Evolutionary conservation across 202 grass and related monocot species (phyloP).

Genomic region (Dendrocalamus latiflorus): DNA sequence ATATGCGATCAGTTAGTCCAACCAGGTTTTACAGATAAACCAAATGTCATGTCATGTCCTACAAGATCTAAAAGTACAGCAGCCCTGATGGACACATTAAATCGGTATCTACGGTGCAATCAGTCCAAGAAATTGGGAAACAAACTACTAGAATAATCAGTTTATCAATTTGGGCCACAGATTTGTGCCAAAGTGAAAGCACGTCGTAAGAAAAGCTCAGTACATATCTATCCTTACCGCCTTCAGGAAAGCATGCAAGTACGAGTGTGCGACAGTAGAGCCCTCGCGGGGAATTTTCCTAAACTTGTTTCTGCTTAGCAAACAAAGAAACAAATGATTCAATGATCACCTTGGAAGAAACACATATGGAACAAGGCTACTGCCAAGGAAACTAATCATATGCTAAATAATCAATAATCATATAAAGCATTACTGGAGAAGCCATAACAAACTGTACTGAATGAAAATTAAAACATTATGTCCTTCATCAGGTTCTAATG

Average conservation of each 20-base stretch:
- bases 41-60: background rate
- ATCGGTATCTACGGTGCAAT: background rate
- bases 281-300: constrained; percentile 47
- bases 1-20: background rate
- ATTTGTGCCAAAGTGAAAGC: constrained; percentile 15
- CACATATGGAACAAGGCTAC: constrained; percentile 13
- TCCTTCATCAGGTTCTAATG: background rate
- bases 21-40: background rate
- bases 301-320: constrained; percentile 67
- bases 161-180: background rate
- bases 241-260: constrained; percentile 48
- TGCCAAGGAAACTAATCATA: constrained; percentile 13
- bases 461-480: constrained; percentile 1
- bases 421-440: background rate
- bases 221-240: constrained; percentile 52
- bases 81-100: background rate
- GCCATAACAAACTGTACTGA: background rate
- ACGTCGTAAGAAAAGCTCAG: constrained; percentile 26
- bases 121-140: constrained; percentile 5
- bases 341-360: too few species aligned
- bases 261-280: constrained; percentile 24
- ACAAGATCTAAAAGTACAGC: background rate
- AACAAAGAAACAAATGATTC: constrained; percentile 49
- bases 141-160: background rate
- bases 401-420: background rate